Percentiles rank a stretch among this genome's conserved stretches.
These are phyloP conservation scores for Barbatosphaeria neglecta DNA, from an alignment of 495 filamentous ascomycete species.

Conservation along the genomic window DNA sequence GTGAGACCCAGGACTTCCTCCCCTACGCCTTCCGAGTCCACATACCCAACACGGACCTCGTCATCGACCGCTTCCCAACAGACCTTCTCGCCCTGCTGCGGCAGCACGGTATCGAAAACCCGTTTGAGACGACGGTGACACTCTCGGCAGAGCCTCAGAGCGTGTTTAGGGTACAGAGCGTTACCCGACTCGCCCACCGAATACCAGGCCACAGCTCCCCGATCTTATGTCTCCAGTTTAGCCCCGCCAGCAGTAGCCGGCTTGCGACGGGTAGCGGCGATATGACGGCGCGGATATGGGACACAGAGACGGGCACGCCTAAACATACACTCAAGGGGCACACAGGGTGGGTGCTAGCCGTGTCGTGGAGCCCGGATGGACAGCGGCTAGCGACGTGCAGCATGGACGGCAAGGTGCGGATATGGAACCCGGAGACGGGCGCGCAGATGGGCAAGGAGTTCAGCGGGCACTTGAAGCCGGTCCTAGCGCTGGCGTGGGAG, in stretches of 20 bases:
- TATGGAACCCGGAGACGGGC: slow-evolving; percentile 84
- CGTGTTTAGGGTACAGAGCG: slow-evolving; percentile 86
- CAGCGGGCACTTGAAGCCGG: slow-evolving; percentile 87
- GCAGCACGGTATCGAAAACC: slow-evolving; percentile 36
- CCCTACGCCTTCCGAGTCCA: slow-evolving; percentile 81
- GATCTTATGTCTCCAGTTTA: slow-evolving; percentile 83
- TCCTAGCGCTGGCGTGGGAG: slow-evolving; percentile 82
- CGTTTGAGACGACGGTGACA: slow-evolving; percentile 46
- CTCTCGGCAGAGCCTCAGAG: slow-evolving; percentile 84
- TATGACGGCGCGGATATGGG: slow-evolving; percentile 85
- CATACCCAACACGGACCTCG: slow-evolving; percentile 44
- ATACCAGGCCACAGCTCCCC: slow-evolving; percentile 88
- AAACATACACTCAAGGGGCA: slow-evolving; percentile 85
- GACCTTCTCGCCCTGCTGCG: slow-evolving; percentile 34
- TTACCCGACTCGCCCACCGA: slow-evolving; percentile 76
- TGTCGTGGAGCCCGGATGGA: slow-evolving; percentile 77
- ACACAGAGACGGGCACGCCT: slow-evolving; percentile 89
- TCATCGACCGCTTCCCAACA: slow-evolving; percentile 62
- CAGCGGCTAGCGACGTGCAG: slow-evolving; percentile 76
- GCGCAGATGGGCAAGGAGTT: slow-evolving; percentile 62
- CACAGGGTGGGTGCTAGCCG: slow-evolving; percentile 82
- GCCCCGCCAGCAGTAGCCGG: slow-evolving; percentile 63
- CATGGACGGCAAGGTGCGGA: slow-evolving; percentile 82
- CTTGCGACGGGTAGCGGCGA: slow-evolving; percentile 89
- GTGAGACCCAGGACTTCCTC: slow-evolving; percentile 65